Evolutionary conservation across 2,329 filamentous ascomycete genomes (phyloP).

Genomic region (Camillea tinctor): DNA sequence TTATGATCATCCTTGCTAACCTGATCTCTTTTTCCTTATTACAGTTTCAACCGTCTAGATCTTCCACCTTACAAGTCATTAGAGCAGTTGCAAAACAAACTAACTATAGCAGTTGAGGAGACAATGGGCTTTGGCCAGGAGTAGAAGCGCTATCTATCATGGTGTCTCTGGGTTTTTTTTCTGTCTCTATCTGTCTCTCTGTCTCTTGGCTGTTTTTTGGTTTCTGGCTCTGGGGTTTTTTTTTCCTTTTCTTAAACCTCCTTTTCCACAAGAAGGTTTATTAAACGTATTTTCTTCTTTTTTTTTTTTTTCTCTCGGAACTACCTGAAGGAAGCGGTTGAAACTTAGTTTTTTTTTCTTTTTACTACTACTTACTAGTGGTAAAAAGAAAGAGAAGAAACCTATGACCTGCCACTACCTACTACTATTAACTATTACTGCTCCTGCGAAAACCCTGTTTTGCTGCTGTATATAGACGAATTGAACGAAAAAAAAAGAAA

Average conservation of each 20-base stretch:
- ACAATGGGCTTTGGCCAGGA: conserved; percentile 99
- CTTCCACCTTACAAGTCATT: conserved; percentile 88
- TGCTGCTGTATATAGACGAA: conserved; percentile 26
- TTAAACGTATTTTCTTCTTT: neutral
- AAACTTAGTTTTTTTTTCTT: too few relatives aligned
- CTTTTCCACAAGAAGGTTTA: neutral
- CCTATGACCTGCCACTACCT: too few relatives aligned
- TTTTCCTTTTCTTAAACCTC: neutral
- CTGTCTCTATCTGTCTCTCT: too few relatives aligned
- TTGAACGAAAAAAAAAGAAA: conserved; percentile 6
- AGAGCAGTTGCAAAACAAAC: conserved; percentile 81
- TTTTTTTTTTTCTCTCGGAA: too few relatives aligned
- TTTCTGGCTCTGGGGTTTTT: neutral
- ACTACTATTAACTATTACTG: too few relatives aligned
- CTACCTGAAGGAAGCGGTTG: neutral
- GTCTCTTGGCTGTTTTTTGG: conserved; percentile 1
- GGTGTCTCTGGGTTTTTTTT: conserved; percentile 11
- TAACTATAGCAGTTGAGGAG: conserved; percentile 97
- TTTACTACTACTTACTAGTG: too few relatives aligned
- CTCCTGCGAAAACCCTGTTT: neutral
- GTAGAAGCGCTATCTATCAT: conserved; percentile 47
- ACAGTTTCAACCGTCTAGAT: conserved; percentile 94
- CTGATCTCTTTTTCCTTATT: neutral
- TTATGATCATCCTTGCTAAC: neutral
- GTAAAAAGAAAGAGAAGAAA: too few relatives aligned